Conservation (phyloP, 768 basidiomycete species). For the Terana coerulea region DNA sequence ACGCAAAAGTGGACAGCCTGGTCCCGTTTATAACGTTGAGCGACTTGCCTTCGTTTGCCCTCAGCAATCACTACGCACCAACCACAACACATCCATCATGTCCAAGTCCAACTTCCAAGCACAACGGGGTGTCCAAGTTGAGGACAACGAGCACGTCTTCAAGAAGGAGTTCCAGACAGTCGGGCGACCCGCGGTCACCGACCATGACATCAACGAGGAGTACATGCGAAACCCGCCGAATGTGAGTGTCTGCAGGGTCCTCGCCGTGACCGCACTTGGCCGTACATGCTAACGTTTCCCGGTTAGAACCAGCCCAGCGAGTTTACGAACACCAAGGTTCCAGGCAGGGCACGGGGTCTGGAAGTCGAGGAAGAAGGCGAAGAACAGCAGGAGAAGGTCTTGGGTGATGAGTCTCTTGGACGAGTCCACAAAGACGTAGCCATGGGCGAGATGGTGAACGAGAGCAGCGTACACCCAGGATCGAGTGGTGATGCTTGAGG, state of each 20-base stretch:
- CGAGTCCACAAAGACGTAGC: constrained; percentile 20
- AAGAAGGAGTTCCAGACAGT: constrained; percentile 30
- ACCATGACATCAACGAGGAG: constrained; percentile 34
- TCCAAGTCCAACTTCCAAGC: too few species aligned
- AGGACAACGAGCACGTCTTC: constrained; percentile 18
- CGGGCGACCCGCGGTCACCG: constrained; percentile 20
- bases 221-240: constrained; percentile 28
- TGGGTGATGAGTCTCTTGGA: constrained; percentile 19
- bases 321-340: constrained; percentile 8
- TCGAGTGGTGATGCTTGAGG: neutral
- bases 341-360: constrained; percentile 23
- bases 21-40: neutral
- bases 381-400: constrained; percentile 15
- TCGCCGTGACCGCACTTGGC: neutral
- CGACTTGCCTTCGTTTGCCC: neutral
- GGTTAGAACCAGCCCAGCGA: constrained; percentile 17
- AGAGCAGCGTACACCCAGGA: constrained; percentile 21
- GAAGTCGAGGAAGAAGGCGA: constrained; percentile 10
- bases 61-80: neutral
- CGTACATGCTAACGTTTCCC: neutral
- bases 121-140: too few species aligned
- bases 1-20: neutral
- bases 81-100: neutral
- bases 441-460: constrained; percentile 18
- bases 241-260: constrained; percentile 15